phyloP scores from a whole-genome alignment of 2,329 filamentous ascomycete species.

The Trichoderma harzianum region DNA sequence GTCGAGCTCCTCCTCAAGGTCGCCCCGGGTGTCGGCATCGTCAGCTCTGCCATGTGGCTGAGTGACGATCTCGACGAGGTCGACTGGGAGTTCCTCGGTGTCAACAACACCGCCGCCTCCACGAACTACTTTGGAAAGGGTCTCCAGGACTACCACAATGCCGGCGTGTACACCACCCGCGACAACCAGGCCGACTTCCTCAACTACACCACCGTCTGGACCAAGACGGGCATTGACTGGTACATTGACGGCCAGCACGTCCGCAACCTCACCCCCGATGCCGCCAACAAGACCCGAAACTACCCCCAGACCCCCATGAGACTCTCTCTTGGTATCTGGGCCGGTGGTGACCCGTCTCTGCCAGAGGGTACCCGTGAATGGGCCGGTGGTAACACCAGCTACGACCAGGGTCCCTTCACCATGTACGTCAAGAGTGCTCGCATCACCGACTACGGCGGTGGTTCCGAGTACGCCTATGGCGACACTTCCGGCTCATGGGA shows the following conservation, averaged over 20 bases:
- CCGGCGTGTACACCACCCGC: slow-evolving; percentile 54
- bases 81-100: slow-evolving; percentile 80
- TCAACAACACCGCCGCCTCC: slow-evolving; percentile 59
- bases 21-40: slow-evolving; percentile 68
- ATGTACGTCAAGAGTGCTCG: slow-evolving; percentile 66
- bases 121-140: slow-evolving; percentile 82
- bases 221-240: slow-evolving; percentile 61
- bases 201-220: slow-evolving; percentile 78
- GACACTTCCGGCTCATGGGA: slow-evolving; percentile 60
- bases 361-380: slow-evolving; percentile 59
- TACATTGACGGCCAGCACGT: slow-evolving; percentile 65
- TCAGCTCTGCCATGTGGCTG: slow-evolving; percentile 79
- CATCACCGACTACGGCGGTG: slow-evolving; percentile 57
- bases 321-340: slow-evolving; percentile 64
- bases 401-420: slow-evolving; percentile 61
- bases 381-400: slow-evolving; percentile 69
- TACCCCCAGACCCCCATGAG: slow-evolving; percentile 78
- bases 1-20: slow-evolving; percentile 77
- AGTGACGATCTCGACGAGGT: slow-evolving; percentile 85
- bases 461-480: slow-evolving; percentile 62
- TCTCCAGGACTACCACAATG: slow-evolving; percentile 59
- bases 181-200: slow-evolving; percentile 60
- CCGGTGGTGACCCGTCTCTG: slow-evolving; percentile 56
- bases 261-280: slow-evolving; percentile 59
- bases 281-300: slow-evolving; percentile 58